phyloP scores from a whole-genome alignment of 305 asterid genomes.

The Fraxinus angustifolia region DNA sequence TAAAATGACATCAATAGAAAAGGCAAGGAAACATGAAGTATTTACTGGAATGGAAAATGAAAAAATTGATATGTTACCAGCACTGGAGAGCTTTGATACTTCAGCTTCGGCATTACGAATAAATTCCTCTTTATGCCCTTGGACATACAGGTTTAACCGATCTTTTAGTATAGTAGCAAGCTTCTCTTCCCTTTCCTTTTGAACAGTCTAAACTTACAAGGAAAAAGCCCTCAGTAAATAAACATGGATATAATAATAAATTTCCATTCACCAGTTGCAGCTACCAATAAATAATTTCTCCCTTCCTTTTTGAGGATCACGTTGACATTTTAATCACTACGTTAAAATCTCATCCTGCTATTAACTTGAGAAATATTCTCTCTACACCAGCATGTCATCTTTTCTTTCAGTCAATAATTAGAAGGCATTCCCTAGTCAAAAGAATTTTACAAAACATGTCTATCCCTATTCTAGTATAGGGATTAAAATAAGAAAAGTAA shows the following conservation, averaged over 20 bases:
- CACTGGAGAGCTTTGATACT: slow-evolving; percentile 79
- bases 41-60: background rate
- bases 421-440: background rate
- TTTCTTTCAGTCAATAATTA: background rate
- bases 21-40: slow-evolving; percentile 16
- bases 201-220: slow-evolving; percentile 57
- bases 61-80: slow-evolving; percentile 48
- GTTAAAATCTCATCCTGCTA: background rate
- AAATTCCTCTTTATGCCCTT: slow-evolving; percentile 88
- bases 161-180: slow-evolving; percentile 73
- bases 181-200: slow-evolving; percentile 96
- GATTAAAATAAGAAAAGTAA: background rate
- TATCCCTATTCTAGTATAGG: background rate
- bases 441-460: background rate
- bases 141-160: slow-evolving; percentile 77
- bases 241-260: background rate
- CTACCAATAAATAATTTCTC: background rate
- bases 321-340: background rate
- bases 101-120: slow-evolving; percentile 74
- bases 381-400: background rate
- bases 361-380: background rate
- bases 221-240: slow-evolving; percentile 18
- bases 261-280: background rate
- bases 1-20: slow-evolving; percentile 5
- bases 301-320: background rate